Evolutionary conservation across 2,329 filamentous ascomycete species (phyloP), one percentile per base, ranked within the genome.

Genomic region (Celoporthe dispersa): DNA sequence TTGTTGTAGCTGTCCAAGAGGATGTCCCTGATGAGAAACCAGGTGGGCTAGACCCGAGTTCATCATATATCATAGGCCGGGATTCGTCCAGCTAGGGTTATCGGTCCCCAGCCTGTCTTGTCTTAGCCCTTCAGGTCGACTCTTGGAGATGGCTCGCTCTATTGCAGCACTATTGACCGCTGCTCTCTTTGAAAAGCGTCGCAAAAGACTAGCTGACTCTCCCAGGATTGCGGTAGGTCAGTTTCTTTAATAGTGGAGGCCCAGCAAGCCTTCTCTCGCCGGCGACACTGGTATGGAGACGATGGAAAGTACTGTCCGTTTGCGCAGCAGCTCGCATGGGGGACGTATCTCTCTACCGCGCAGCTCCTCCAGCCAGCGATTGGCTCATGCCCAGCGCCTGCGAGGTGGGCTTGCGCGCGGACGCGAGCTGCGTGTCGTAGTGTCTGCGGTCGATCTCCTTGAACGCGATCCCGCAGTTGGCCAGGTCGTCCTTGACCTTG

Each of bases 401-500:
- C 3, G 57, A 68, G 6, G 61, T 37, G 22, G 70, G 68, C 55
- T 71, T 71, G 51, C 68, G 70, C 62, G 60, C 22, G 28, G 69
- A 19, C 19, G 63, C 63, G 3, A 71, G 68, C 55, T 71, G 80
- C 2, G 87, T 86, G 73, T 89, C 87, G 71, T 85, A 83, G 4
- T 83, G 82, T 70, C 84, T 84, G 64, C 87, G 84, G 72, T 88
- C 86, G 65, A 86, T 81, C 3, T 79, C 75, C 69, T 81, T 80
- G 73, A 89, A 87, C 48, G 85, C 83, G 71, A 89, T 86, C 0
- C 84, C 83, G 0, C 85, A 85, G 2, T 83, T 81, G 22, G 64
- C 28, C 8, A 89, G 79, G 66, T 87, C 83, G 16, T 78, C 79
- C 44, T 82, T 80, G 1, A 85, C 78, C 1, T 77, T 80, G 25